Conservation (phyloP, 2,329 filamentous ascomycete genomes). For the Ascochyta fabae region DNA sequence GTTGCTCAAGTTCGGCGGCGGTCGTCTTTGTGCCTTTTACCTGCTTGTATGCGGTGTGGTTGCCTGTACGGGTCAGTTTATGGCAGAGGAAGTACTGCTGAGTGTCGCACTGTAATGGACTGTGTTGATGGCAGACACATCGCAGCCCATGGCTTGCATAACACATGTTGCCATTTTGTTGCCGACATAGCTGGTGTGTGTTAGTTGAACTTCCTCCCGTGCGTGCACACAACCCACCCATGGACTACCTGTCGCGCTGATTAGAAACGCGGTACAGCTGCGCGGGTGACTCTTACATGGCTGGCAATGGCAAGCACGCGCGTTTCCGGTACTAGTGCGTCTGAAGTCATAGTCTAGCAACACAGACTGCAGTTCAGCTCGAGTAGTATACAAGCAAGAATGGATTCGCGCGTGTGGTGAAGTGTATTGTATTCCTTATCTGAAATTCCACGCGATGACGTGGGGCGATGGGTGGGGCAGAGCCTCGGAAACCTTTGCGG, state of each 20-base stretch:
- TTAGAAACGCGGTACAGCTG: conserved; percentile 10
- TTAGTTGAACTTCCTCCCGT: conserved; percentile 28
- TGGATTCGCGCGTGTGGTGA: conserved; percentile 1
- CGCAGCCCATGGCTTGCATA: conserved; percentile 90
- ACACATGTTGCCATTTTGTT: conserved; percentile 97
- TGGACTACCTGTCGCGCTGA: conserved; percentile 67
- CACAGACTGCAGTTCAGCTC: background rate
- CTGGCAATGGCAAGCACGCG: conserved; percentile 87
- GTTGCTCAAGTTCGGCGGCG: conserved; percentile 79
- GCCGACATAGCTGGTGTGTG: conserved; percentile 78
- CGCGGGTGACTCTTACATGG: conserved; percentile 72
- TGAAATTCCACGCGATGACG: conserved; percentile 45
- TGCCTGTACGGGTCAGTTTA: conserved; percentile 64
- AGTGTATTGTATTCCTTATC: conserved; percentile 43
- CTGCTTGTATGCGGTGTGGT: conserved; percentile 91
- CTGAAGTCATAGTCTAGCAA: conserved; percentile 36
- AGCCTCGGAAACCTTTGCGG: conserved; percentile 19
- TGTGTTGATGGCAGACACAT: conserved; percentile 92
- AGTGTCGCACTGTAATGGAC: conserved; percentile 86
- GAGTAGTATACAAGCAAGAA: background rate
- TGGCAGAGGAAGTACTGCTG: background rate
- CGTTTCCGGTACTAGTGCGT: conserved; percentile 63
- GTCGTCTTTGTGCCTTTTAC: conserved; percentile 84
- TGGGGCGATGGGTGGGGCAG: conserved; percentile 39
- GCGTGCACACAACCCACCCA: conserved; percentile 64